Conservation (phyloP, 345 rosid genomes). For the Kandelia obovata region DNA sequence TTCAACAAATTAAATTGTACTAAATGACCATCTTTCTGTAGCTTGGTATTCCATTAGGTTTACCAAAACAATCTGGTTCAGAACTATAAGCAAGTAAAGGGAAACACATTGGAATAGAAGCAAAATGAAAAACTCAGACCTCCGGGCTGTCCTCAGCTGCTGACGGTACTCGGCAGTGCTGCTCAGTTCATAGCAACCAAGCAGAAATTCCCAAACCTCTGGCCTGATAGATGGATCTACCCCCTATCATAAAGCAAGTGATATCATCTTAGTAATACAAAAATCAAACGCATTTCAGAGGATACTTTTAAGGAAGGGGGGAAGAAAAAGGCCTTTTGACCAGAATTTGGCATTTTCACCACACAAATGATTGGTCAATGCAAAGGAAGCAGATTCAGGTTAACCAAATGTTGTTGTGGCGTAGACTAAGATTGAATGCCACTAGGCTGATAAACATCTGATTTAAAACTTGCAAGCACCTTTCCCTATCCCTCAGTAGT, state of each 20-base stretch:
- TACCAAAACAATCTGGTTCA: not conserved
- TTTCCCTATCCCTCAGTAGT: no score
- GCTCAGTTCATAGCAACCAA: conserved; percentile 74
- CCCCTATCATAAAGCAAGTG: conserved; percentile 51
- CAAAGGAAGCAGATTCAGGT: no score
- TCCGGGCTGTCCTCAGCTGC: conserved; percentile 69
- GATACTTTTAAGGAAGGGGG: not conserved
- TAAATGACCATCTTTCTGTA: not conserved
- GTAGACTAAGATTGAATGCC: no score
- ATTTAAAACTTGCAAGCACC: no score
- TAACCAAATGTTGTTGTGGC: no score
- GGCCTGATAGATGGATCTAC: conserved; percentile 87
- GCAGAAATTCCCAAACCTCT: conserved; percentile 95
- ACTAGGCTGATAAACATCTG: no score
- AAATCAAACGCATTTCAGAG: not conserved
- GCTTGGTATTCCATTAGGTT: conserved; percentile 6
- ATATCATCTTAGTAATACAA: conserved; percentile 7
- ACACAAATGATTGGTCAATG: no score
- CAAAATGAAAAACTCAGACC: conserved; percentile 39
- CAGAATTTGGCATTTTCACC: no score
- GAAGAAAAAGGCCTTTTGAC: not conserved
- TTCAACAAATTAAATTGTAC: not conserved
- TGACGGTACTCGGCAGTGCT: conserved; percentile 74
- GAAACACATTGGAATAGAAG: not conserved
- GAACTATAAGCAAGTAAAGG: conserved; percentile 6